phyloP scores from a whole-genome alignment of 2,329 filamentous ascomycete species.

The Trichoderma sp. region DNA sequence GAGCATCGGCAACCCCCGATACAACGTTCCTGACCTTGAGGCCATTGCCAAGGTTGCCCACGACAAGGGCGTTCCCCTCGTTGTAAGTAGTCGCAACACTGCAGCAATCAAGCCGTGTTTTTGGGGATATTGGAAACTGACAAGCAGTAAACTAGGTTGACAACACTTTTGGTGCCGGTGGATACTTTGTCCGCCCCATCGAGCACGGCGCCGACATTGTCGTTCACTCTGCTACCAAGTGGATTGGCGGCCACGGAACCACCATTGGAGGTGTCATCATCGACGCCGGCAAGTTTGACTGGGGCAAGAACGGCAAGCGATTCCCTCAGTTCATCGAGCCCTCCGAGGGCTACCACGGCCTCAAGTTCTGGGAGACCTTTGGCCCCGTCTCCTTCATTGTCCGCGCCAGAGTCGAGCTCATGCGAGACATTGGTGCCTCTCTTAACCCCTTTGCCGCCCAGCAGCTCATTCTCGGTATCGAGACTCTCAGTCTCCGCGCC shows the following conservation, averaged over 20 bases:
- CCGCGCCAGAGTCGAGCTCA: conserved; percentile 81
- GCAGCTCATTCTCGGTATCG: conserved; percentile 82
- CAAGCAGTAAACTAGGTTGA: conserved; percentile 59
- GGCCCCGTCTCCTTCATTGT: conserved; percentile 80
- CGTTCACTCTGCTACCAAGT: conserved; percentile 92
- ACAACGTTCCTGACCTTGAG: conserved; percentile 90
- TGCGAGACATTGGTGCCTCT: conserved; percentile 78
- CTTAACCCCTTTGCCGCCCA: conserved; percentile 91
- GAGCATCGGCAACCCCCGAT: conserved; percentile 89
- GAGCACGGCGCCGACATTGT: conserved; percentile 91
- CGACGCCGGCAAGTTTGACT: conserved; percentile 90
- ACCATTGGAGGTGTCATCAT: conserved; percentile 85
- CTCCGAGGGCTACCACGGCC: conserved; percentile 83
- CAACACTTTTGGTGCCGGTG: conserved; percentile 93
- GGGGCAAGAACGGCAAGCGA: conserved; percentile 76
- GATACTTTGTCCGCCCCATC: conserved; percentile 83
- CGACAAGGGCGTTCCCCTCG: conserved; percentile 62
- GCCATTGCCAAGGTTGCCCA: conserved; percentile 79
- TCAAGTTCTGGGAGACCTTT: conserved; percentile 94
- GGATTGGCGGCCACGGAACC: conserved; percentile 94
- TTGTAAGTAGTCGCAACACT: conserved; percentile 43
- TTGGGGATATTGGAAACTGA: not conserved
- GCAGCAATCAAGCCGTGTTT: not conserved
- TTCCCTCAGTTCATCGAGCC: conserved; percentile 95
- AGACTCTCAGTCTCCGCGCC: conserved; percentile 83